Evolutionary conservation across 2,329 filamentous ascomycete genomes (phyloP), one percentile per base, ranked within the genome.

Genomic region (Westerdykella ornata): DNA sequence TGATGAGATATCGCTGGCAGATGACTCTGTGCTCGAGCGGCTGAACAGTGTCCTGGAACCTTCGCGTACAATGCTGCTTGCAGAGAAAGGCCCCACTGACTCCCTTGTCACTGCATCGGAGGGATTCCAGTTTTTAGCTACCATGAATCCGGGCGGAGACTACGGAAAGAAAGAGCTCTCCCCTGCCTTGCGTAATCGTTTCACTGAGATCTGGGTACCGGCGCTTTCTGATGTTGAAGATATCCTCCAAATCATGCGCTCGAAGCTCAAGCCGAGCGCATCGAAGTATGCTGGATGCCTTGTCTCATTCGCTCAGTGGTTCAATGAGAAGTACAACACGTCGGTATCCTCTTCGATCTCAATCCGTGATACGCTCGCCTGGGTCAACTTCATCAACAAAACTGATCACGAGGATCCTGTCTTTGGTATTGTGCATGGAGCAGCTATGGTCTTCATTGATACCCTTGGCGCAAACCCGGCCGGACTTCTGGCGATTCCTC

Each of bases 121-220:
- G 31, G 86, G 84, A 0, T 99, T 97, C 66, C 89, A 98, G 57
- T 96, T 98, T 66, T 79, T 98, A 45, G 90, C 92, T 3, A 98
- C 92, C 0, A 99, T 99, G 92, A 99, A 99, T 53, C 92, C 92
- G 7, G 94, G 94, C 38, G 92, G 94, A 35, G 92, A 99, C 60
- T 98, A 97, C 63, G 92, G 92, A 50, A 99, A 99, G 70, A 88
- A 90, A 53, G 92, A 99, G 64, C 76, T 99, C 11, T 98, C 92
- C 1, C 92, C 92, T 3, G 94, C 92, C 12, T 71, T 99, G 45
- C 79, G 92, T 35, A 98, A 99, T 62, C 85, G 92, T 45, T 95
- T 99, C 63, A 99, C 92, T 0, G 92, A 99, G 66, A 96, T 99
- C 7, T 98, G 92, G 92, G 92, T 97, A 0, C 88, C 92, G 1